Percentiles rank a stretch among this genome's conserved stretches.
Conservation (phyloP, 805 yeast genomes). For the Deakozyma indianensis region DNA sequence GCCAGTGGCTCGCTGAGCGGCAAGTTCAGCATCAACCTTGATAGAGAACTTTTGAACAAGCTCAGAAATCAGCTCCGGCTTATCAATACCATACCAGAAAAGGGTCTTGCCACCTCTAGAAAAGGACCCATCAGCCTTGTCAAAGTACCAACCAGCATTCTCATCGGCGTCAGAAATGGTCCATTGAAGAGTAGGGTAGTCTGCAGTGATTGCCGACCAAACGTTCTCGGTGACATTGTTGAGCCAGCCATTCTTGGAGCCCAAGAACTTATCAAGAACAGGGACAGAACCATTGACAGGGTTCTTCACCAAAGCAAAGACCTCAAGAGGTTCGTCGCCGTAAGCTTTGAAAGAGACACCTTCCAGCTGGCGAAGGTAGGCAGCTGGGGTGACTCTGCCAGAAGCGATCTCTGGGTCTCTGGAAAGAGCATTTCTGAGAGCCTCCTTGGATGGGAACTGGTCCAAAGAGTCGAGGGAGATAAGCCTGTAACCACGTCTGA, state of each 20-base stretch:
- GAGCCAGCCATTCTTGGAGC: conserved; percentile 88
- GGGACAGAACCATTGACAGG: conserved; percentile 34
- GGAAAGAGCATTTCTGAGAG: conserved; percentile 59
- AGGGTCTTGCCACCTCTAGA: conserved; percentile 76
- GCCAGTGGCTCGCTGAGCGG: conserved; percentile 5
- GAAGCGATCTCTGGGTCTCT: conserved; percentile 63
- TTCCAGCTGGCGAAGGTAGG: conserved; percentile 65
- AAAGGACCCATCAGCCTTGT: conserved; percentile 88
- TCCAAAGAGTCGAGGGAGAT: conserved; percentile 45
- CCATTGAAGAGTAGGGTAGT: conserved; percentile 70
- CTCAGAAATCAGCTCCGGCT: conserved; percentile 44
- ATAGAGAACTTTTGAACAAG: conserved; percentile 41
- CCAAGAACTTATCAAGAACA: conserved; percentile 68
- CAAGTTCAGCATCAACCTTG: conserved; percentile 7
- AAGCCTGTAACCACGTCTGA: conserved; percentile 91
- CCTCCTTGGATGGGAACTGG: conserved; percentile 46
- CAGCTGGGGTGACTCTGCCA: conserved; percentile 62
- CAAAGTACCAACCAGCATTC: conserved; percentile 82
- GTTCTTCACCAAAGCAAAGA: conserved; percentile 67
- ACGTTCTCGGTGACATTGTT: conserved; percentile 94
- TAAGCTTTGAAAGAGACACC: conserved; percentile 52
- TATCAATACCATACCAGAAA: conserved; percentile 85
- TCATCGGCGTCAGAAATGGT: conserved; percentile 79
- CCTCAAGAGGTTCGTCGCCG: conserved; percentile 94
- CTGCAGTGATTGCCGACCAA: conserved; percentile 66